These are phyloP conservation scores for Beauveria varroae DNA, from an alignment of 2,329 filamentous ascomycete species.

Conservation along the genomic window DNA sequence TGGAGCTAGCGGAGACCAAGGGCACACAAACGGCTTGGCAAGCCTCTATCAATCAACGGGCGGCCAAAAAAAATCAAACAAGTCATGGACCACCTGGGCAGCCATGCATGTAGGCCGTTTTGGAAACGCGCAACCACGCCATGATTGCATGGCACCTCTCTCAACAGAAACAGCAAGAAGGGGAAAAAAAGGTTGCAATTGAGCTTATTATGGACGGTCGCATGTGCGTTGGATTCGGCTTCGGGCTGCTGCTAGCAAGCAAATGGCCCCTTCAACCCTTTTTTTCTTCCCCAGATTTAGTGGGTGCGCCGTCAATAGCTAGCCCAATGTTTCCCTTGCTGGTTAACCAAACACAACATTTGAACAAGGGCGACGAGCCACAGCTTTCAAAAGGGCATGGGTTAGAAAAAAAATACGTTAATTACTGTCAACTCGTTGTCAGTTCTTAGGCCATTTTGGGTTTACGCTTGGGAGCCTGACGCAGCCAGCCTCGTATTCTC, in stretches of 20 bases:
- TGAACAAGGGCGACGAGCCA: not conserved
- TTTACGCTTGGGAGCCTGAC: not conserved
- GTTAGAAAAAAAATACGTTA: no score
- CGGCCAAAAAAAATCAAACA: no score
- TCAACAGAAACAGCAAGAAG: no score
- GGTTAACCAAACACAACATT: not conserved
- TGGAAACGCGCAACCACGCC: no score
- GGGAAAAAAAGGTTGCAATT: no score
- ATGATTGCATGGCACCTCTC: no score
- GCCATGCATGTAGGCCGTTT: no score
- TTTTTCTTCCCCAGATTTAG: not conserved
- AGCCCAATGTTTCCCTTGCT: not conserved
- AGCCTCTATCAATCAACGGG: no score
- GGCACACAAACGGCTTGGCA: no score
- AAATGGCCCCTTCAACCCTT: not conserved
- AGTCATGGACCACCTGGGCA: no score
- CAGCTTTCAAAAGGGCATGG: not conserved
- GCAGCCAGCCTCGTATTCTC: constrained; percentile 3
- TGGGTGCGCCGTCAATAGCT: not conserved
- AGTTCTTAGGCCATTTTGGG: not conserved
- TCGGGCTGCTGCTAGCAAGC: not conserved
- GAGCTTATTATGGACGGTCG: no score
- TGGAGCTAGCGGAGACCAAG: no score
- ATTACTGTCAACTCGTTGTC: not conserved
- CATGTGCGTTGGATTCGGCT: not conserved